Evolutionary conservation across 768 basidiomycete species (phyloP).

Genomic region (Ramaria sp.): DNA sequence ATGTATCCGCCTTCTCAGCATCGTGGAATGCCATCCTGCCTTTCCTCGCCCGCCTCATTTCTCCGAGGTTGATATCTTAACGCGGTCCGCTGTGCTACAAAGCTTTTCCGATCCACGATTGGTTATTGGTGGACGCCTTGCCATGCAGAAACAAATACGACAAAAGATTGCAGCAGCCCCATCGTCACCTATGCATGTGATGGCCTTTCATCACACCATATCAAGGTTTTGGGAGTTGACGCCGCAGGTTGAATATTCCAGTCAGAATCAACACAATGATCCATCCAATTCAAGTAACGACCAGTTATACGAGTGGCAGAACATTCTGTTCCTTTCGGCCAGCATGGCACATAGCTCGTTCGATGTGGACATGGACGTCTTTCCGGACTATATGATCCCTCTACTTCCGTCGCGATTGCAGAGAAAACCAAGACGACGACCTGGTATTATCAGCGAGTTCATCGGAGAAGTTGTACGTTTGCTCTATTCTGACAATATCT

Average conservation of each 20-base stretch:
- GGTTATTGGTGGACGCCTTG: background rate
- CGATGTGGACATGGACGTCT: slow-evolving; percentile 22
- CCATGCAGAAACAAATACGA: slow-evolving; percentile 1
- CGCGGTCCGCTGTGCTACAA: background rate
- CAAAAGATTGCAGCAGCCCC: background rate
- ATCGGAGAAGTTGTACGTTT: slow-evolving; percentile 56
- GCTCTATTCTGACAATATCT: slow-evolving; percentile 50
- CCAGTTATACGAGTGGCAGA: slow-evolving; percentile 56
- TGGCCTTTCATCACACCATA: background rate
- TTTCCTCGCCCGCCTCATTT: background rate
- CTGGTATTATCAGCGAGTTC: slow-evolving; percentile 48
- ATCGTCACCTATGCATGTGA: background rate
- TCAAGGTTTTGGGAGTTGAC: background rate
- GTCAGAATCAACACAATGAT: background rate
- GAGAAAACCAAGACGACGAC: slow-evolving; percentile 18
- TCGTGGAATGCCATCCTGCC: background rate
- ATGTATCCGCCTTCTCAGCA: background rate
- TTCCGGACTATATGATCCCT: background rate
- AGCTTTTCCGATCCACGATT: background rate
- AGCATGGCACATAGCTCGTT: slow-evolving; percentile 56
- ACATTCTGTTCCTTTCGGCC: slow-evolving; percentile 67
- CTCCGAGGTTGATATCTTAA: background rate
- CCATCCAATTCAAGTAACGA: background rate
- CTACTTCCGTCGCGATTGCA: background rate
- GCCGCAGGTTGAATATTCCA: background rate